Base-by-base conservation (phyloP, 78 protist species). In the Salpingoeca rosetta region DNA sequence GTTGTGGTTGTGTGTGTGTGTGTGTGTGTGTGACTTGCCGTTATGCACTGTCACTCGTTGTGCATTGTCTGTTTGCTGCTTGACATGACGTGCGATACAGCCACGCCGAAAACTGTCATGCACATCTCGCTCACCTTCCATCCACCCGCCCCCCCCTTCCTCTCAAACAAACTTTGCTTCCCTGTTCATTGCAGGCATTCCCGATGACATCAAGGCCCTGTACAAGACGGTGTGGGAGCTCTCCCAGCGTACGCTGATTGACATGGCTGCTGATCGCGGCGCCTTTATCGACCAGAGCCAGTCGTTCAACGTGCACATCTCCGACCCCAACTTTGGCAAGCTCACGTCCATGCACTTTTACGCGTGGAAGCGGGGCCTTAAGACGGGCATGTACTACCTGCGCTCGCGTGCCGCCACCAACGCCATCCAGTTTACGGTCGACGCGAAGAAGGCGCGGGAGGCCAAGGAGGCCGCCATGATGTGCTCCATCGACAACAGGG, bases 341-440 rank as follows among this genome's bases (percentile, higher is more conserved):
- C 93, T 98, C 39, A 92, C 99, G 0, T 91, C 96, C 37, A 97
- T 98, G 99, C 99, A 98, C 94, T 97, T 98, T 76, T 97, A 97
- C 89, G 95, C 96, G 1, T 96, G 98, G 98, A 93, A 94, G 92
- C 85, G 90, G 89, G 99, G 99, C 44, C 91, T 98, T 56, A 98
- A 98, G 95, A 98, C 99, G 27, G 99, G 98, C 74, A 92, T 95
- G 97, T 98, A 98, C 94, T 98, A 98, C 93, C 91, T 98, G 56
- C 96, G 99, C 81, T 89, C 98, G 36, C 85, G 92, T n/a, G 92
- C 98, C 35, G 98, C 98, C 35, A 95, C 97, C 38, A 93, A 94
- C 45, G 99, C 99, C 41, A 96, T 95, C 90, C 92, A 97, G 94
- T 97, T 97, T 91, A 97, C 99, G 0, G 98, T 97, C 28, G 98